A percentile compares a stretch with the other conserved stretches of the same genome.
Evolutionary conservation across 495 filamentous ascomycete species (phyloP).

Genomic region (Aspergillus haitiensis): DNA sequence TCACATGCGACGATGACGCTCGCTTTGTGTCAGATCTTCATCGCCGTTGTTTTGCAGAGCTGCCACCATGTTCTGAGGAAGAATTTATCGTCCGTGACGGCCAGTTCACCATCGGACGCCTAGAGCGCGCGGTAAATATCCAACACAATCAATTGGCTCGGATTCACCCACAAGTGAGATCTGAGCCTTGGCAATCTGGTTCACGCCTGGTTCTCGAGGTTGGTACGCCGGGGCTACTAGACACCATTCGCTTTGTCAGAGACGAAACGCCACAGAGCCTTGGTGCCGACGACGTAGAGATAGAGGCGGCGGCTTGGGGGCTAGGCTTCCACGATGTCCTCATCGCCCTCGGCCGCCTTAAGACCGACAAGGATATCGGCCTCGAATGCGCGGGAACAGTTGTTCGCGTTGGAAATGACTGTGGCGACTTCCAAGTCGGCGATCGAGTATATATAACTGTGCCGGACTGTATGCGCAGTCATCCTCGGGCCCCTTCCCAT

Average conservation of each 20-base stretch:
- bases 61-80: neutral
- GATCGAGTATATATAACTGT: conserved; percentile 24
- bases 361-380: neutral
- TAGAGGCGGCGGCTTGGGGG: neutral
- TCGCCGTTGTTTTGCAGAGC: no score
- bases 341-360: neutral
- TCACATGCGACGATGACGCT: neutral
- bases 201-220: neutral
- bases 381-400: conserved; percentile 39
- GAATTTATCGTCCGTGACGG: conserved; percentile 12
- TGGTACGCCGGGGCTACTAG: neutral
- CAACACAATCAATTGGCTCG: no score
- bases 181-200: no score
- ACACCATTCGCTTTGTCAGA: neutral
- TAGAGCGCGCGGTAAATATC: neutral
- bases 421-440: conserved; percentile 13
- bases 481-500: neutral
- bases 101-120: neutral
- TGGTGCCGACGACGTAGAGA: conserved; percentile 13
- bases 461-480: neutral
- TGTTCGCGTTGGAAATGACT: conserved; percentile 27
- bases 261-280: neutral
- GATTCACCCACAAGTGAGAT: no score
- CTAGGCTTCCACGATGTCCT: neutral
- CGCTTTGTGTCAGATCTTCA: neutral